A percentile compares a stretch with the other conserved stretches of the same genome.
phyloP scores from a whole-genome alignment of 805 yeast genomes.

The Saccharomycopsis sp. region DNA sequence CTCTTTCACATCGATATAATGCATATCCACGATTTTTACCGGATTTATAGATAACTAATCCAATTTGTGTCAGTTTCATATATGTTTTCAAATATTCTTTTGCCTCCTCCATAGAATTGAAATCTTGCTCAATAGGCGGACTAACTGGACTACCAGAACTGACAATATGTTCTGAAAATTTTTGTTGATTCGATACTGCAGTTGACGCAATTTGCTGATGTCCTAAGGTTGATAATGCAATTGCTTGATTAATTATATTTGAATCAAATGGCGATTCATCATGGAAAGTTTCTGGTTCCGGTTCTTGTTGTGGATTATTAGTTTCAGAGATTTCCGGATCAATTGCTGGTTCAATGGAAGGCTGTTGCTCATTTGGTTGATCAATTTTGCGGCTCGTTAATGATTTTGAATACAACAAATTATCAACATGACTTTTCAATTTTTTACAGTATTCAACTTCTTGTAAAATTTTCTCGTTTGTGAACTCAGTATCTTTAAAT shows the following conservation, averaged over 20 bases:
- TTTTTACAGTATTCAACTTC: slow-evolving; percentile 2
- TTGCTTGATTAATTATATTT: slow-evolving; percentile 11
- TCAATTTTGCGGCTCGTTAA: too few relatives aligned
- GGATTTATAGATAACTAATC: slow-evolving; percentile 21
- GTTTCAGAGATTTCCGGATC: slow-evolving; percentile 16
- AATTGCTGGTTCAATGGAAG: slow-evolving; percentile 7
- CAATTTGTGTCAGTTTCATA: slow-evolving; percentile 14
- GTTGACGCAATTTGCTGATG: slow-evolving; percentile 5
- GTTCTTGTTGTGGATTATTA: neutral
- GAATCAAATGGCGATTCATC: slow-evolving; percentile 2
- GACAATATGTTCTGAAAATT: neutral
- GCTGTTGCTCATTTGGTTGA: neutral
- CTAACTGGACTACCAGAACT: neutral
- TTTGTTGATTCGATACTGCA: neutral
- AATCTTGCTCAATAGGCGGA: slow-evolving; percentile 19
- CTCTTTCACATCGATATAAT: slow-evolving; percentile 21
- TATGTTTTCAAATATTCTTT: slow-evolving; percentile 18
- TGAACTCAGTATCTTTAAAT: slow-evolving; percentile 2
- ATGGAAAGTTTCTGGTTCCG: neutral
- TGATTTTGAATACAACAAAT: neutral
- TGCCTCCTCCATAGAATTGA: slow-evolving; percentile 19
- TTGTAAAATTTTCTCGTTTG: slow-evolving; percentile 5
- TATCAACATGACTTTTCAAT: slow-evolving; percentile 12
- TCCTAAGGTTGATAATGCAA: slow-evolving; percentile 8
- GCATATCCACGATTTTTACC: slow-evolving; percentile 22